These are phyloP conservation scores for Tuber aestivum DNA, from an alignment of 495 filamentous ascomycete species.

Conservation along the genomic window DNA sequence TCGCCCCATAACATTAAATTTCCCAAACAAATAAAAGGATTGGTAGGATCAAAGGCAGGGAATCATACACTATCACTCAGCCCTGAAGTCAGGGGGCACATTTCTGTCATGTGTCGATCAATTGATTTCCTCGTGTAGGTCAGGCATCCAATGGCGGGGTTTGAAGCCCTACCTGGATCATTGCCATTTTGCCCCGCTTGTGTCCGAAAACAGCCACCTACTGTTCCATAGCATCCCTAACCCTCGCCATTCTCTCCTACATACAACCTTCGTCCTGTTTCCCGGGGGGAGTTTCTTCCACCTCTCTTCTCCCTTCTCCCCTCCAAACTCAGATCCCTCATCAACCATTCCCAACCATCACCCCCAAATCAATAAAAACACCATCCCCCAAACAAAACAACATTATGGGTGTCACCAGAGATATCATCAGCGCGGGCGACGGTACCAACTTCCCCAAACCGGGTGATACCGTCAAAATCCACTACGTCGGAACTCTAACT, in stretches of 20 bases:
- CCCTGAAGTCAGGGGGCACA: background rate
- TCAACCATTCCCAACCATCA: background rate
- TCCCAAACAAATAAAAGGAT: background rate
- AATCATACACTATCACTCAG: background rate
- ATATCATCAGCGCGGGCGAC: constrained; percentile 50
- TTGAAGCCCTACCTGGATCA: background rate
- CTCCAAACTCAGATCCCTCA: background rate
- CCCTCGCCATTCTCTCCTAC: background rate
- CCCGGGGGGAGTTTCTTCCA: background rate
- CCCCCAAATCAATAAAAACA: constrained; percentile 8
- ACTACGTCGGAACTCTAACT: constrained; percentile 60
- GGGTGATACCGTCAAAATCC: constrained; percentile 56
- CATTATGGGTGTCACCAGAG: constrained; percentile 55
- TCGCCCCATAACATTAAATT: background rate
- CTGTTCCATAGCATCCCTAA: background rate
- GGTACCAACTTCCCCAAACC: constrained; percentile 49
- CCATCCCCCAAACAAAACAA: constrained; percentile 1
- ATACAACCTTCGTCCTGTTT: background rate
- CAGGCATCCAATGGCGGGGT: background rate
- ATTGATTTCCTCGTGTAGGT: background rate
- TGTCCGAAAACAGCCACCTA: background rate
- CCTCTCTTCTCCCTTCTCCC: background rate
- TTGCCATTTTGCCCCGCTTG: background rate
- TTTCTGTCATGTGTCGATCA: background rate
- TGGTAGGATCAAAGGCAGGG: background rate